Evolutionary conservation across 2,329 filamentous ascomycete species (phyloP), one percentile per base, ranked within the genome.

Genomic region (Cordyceps fumosorosea): DNA sequence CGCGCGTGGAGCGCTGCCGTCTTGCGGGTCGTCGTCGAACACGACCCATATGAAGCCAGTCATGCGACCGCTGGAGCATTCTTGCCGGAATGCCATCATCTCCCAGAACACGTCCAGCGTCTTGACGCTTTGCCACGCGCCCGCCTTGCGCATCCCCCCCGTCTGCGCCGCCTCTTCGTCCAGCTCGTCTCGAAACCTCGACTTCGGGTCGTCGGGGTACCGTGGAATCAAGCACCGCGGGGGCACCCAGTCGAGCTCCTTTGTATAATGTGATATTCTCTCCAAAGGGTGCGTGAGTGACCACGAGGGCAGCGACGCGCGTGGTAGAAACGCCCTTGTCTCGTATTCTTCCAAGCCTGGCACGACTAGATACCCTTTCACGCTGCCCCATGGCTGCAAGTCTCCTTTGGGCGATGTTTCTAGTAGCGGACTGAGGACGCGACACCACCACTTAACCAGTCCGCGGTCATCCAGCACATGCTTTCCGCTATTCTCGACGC

Each of bases 61-160:
- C 70, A 96, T 81, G 20, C 93, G 83, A 0, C 95, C 96, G 40
- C 92, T 91, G 0, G 93, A 96, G 71, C 95, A 99, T 71, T 99
- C 95, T 72, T 98, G 95, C 62, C 95, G 83, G 71, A 90, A 98
- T 0, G 93, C 89, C 93, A 99, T 98, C 83, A 96, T 89, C 65
- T 99, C 95, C 95, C 95, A 99, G 70, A 99, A 99, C 67, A 93
- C 87, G n/a, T 93, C 90, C 47, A 99, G 77, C 0, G 86, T 89
- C 71, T 83, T 88, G 26, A 97, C 87, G 64, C 89, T 92, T 71
- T 87, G 89, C 95, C 95, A 99, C 62, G 84, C 81, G 0, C 89
- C 89, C 3, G 78, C 76, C 29, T 78, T 81, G 66, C 84, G 83
- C 66, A 82, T 76, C 60, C 77, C 77, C 5, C 76, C 76, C 2